Conservation (phyloP, 306 rosid species). For the Castanopsis chinensis region DNA sequence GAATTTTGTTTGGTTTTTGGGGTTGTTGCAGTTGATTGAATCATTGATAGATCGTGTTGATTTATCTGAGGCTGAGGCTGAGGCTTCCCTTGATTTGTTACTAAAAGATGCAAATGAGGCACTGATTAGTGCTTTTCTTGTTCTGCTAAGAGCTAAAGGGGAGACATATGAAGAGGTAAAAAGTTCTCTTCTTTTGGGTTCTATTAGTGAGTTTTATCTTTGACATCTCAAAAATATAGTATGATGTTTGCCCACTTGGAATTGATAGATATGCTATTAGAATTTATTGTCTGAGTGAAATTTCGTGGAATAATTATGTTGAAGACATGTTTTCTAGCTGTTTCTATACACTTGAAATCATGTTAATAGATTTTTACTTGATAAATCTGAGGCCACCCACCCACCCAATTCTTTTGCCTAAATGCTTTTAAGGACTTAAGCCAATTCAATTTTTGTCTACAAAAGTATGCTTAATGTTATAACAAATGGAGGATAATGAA, state of each 20-base stretch:
- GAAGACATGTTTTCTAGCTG: too few relatives aligned
- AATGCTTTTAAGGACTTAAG: too few relatives aligned
- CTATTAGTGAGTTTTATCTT: background rate
- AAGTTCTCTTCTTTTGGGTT: background rate
- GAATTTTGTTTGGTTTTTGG: background rate
- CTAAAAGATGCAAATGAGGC: conserved; percentile 66
- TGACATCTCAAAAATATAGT: too few relatives aligned
- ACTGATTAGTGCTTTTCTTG: conserved; percentile 82
- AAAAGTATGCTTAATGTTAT: background rate
- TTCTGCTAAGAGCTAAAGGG: conserved; percentile 83
- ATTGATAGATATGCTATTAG: too few relatives aligned
- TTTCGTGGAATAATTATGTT: too few relatives aligned
- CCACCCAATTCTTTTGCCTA: too few relatives aligned
- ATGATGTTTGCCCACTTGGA: too few relatives aligned
- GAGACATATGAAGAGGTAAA: conserved; percentile 89
- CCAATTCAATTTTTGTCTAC: too few relatives aligned
- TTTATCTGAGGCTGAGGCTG: conserved; percentile 72
- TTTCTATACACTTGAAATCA: too few relatives aligned
- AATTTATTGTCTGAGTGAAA: too few relatives aligned
- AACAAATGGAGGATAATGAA: background rate
- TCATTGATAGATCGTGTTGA: conserved; percentile 58
- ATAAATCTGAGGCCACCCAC: too few relatives aligned
- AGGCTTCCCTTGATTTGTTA: conserved; percentile 62
- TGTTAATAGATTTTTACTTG: too few relatives aligned
- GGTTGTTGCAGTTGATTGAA: conserved; percentile 60